Evolutionary conservation across 768 basidiomycete species (phyloP), one percentile per base, ranked within the genome.

Genomic region (Cystobasidiopsis lactophilus): DNA sequence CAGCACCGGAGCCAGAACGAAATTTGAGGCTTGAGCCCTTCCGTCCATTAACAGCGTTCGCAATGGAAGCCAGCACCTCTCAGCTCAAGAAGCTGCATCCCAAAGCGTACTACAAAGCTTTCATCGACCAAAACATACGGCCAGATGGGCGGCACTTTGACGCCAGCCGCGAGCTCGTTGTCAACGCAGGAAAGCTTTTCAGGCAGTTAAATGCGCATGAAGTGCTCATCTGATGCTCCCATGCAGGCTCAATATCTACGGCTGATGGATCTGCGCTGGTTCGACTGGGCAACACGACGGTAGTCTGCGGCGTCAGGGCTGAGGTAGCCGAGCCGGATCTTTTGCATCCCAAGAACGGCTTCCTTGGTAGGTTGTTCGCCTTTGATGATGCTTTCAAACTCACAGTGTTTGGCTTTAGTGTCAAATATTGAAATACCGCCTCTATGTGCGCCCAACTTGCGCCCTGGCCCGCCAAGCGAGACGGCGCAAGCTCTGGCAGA

Each of bases 371-470:
- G 74, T 56, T 62, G 11, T 3, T 18, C 9, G 16, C 19, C 30
- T 5, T 48, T 37, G 19, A 53, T n/a, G n/a, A 26, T 2, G 23
- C 13, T 23, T 29, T 4, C 45, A 5, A 10, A 21, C 29, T 19
- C 40, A 0, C n/a, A 7, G 24, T 35, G 24, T n/a, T 21, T 2
- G 19, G 1, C 16, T 41, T n/a, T 21, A 88, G 91, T 96, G 0
- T 91, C 93, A 1, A 96, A 96, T 62, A 69, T 96, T 58, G 91
- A 98, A 65, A 74, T 98, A 1, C 82, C 89, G 2, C 82, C 91
- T 0, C 74, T 96, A 52, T 95, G 86, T 63, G 88, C 86, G 7
- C 79, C 91, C 0, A 77, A 75, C 60, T 96, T 93, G 71, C 89
- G 88, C 61, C 83, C 91, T 33, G 93, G 93, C 2, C 89, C 93